Evolutionary conservation across 805 yeast species (phyloP), one percentile per base, ranked within the genome.

Genomic region (Cyberlindnera veronae): DNA sequence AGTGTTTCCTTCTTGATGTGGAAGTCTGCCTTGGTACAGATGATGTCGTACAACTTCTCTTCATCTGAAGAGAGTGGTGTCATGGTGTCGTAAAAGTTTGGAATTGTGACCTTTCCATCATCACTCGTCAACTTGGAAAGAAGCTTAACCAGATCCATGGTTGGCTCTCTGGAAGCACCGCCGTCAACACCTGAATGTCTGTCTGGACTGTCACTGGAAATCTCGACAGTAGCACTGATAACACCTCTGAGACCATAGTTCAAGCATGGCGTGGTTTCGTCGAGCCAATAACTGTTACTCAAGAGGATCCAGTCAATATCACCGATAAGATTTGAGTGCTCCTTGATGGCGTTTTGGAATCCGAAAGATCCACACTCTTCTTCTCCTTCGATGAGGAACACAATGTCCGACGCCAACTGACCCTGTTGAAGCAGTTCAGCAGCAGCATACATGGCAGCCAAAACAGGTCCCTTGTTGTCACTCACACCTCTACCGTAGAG

Each of bases 101-200:
- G 93, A 6, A 90, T 69, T 19, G 62, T 55, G 6, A 84, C 77
- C 36, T 61, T 63, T 6, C 84, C 82, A 22, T 71, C 68, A 38
- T 76, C 79, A 45, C 66, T 63, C 27, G 80, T 76, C 39, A 91
- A 66, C 38, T 77, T 74, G 2, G 91, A 74, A 17, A 90, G 63
- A 14, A 91, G 55, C 38, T 81, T 83, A 29, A 90, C 73, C 61
- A 91, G 62, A 57, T 91, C 98, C 66, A 86, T 77, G 0, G 95
- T 81, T 2, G 99, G 97, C 53, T 91, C 99, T 42, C 84, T 72
- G 45, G 78, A 76, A 8, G 84, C 81, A 44, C 98, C 98, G 37
- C 99, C 99, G 63, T 89, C 95, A 9, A 93, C 93, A 46, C 99
- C 99, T 0, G 97, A 87, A 58, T 93, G 99, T 43, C 95, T 68